phyloP scores from a whole-genome alignment of 2,329 filamentous ascomycete species.

The Triangularia setosa region DNA sequence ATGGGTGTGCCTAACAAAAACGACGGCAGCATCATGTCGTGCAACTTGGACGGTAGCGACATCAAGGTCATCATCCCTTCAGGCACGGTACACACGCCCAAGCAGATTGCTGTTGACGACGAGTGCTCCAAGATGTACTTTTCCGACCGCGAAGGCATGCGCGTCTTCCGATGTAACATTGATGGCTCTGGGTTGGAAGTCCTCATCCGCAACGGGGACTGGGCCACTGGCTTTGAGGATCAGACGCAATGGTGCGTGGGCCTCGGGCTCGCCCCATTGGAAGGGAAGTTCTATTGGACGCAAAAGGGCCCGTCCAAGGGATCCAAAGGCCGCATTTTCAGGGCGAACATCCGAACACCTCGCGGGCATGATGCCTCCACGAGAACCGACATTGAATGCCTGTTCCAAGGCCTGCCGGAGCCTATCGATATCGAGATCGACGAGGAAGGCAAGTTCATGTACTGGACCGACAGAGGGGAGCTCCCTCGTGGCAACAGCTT shows the following conservation, averaged over 20 bases:
- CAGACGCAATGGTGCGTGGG: slow-evolving; percentile 51
- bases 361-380: slow-evolving; percentile 30
- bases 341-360: slow-evolving; percentile 41
- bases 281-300: slow-evolving; percentile 54
- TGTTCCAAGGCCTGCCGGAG: slow-evolving; percentile 47
- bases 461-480: slow-evolving; percentile 61
- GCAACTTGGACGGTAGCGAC: slow-evolving; percentile 48
- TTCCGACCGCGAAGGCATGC: slow-evolving; percentile 42
- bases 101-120: slow-evolving; percentile 37
- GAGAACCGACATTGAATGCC: slow-evolving; percentile 39
- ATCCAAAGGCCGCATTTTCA: slow-evolving; percentile 48
- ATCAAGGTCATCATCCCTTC: slow-evolving; percentile 39
- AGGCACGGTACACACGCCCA: slow-evolving; percentile 47
- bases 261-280: slow-evolving; percentile 42
- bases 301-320: slow-evolving; percentile 55
- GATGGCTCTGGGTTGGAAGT: slow-evolving; percentile 39
- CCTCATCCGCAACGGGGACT: slow-evolving; percentile 32
- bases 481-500: slow-evolving; percentile 51
- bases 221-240: slow-evolving; percentile 28
- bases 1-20: slow-evolving; percentile 41
- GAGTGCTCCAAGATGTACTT: slow-evolving; percentile 37
- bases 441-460: slow-evolving; percentile 41
- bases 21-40: slow-evolving; percentile 42
- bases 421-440: slow-evolving; percentile 57
- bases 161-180: slow-evolving; percentile 36